A percentile compares a stretch with the other conserved stretches of the same genome.
phyloP scores from a whole-genome alignment of 1,284 basidiomycete species.

The Ustilago esculenta region DNA sequence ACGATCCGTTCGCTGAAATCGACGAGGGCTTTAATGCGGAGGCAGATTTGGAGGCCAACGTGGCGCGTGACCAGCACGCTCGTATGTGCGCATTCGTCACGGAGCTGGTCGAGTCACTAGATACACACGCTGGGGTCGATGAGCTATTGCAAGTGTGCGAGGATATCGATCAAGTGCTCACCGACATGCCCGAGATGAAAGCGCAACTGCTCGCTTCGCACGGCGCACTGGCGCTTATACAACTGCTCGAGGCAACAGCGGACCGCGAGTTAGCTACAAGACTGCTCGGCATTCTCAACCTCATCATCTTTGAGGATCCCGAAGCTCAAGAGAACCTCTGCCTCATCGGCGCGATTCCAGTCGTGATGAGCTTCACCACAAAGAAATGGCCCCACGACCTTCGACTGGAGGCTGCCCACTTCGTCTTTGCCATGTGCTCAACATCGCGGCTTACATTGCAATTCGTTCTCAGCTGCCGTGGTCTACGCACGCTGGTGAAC shows the following conservation, averaged over 20 bases:
- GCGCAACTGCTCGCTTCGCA: slow-evolving; percentile 87
- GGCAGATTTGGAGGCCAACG: slow-evolving; percentile 60
- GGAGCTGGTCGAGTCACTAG: slow-evolving; percentile 84
- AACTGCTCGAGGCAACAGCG: slow-evolving; percentile 83
- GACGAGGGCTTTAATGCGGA: slow-evolving; percentile 56
- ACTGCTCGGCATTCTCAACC: slow-evolving; percentile 86
- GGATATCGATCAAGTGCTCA: slow-evolving; percentile 82
- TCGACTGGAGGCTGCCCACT: slow-evolving; percentile 91
- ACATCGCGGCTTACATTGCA: slow-evolving; percentile 82
- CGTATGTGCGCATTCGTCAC: slow-evolving; percentile 81
- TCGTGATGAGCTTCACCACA: slow-evolving; percentile 79
- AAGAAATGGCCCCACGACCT: slow-evolving; percentile 94
- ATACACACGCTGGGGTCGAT: slow-evolving; percentile 80
- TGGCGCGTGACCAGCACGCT: slow-evolving; percentile 70
- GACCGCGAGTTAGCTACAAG: slow-evolving; percentile 85
- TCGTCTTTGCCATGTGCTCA: slow-evolving; percentile 89
- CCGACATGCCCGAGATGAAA: slow-evolving; percentile 87
- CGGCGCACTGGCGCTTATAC: slow-evolving; percentile 91
- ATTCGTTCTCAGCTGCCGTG: slow-evolving; percentile 78
- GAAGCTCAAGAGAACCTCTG: slow-evolving; percentile 94
- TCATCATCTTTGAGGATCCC: slow-evolving; percentile 84
- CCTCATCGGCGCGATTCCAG: slow-evolving; percentile 75
- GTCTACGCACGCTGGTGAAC: slow-evolving; percentile 90
- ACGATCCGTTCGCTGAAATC: slow-evolving; percentile 59
- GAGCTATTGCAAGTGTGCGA: slow-evolving; percentile 84